These are phyloP conservation scores for Trapa bicornis DNA, from an alignment of 345 rosid genomes.

Conservation along the genomic window DNA sequence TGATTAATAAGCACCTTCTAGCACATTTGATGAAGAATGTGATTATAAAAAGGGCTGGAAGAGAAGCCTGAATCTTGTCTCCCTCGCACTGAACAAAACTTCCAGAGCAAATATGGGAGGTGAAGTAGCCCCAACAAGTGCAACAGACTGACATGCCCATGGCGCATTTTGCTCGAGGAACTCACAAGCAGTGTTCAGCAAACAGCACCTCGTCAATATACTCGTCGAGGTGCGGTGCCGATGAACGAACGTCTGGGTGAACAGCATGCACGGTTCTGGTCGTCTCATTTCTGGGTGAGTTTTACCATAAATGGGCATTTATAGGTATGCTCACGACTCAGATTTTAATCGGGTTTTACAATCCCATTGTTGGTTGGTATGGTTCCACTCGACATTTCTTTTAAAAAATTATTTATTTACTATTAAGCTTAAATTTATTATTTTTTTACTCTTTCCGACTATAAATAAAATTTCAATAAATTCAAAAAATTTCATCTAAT, in stretches of 20 bases:
- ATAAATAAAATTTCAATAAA: too few relatives aligned
- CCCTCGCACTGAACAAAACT: conserved; percentile 87
- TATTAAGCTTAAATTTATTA: too few relatives aligned
- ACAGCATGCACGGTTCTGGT: conserved; percentile 86
- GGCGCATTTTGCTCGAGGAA: too few relatives aligned
- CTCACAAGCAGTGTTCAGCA: conserved; percentile 81
- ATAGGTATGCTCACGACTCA: too few relatives aligned
- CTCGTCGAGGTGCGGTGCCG: conserved; percentile 68
- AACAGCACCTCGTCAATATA: conserved; percentile 99
- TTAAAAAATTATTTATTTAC: too few relatives aligned
- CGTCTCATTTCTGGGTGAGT: conserved; percentile 40
- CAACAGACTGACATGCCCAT: conserved; percentile 20
- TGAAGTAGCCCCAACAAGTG: conserved; percentile 86
- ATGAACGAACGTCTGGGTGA: conserved; percentile 88
- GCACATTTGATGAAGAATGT: conserved; percentile 86
- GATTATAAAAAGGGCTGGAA: conserved; percentile 94
- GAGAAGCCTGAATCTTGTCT: conserved; percentile 88
- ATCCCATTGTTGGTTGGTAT: too few relatives aligned
- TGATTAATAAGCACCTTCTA: conserved; percentile 97
- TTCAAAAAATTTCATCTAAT: too few relatives aligned
- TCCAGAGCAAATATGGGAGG: conserved; percentile 99
- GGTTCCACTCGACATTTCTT: too few relatives aligned
- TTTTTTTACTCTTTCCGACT: too few relatives aligned
- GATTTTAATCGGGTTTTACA: too few relatives aligned
- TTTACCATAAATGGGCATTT: too few relatives aligned